A percentile compares a stretch with the other conserved stretches of the same genome.
These are phyloP conservation scores for Starmera quercuum DNA, from an alignment of 805 yeast genomes.

Conservation along the genomic window DNA sequence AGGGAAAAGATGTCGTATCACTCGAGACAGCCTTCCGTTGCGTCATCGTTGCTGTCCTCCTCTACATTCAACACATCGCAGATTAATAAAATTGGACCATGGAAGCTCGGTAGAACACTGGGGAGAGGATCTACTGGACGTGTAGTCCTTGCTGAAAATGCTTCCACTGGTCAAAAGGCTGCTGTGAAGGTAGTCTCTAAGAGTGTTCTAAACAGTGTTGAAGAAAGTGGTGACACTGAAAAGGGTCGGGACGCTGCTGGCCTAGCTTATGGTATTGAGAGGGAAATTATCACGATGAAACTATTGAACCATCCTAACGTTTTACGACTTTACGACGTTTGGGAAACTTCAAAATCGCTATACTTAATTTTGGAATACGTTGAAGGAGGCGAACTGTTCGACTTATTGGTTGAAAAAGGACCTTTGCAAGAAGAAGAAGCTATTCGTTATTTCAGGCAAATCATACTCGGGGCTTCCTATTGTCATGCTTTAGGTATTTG, in stretches of 20 bases:
- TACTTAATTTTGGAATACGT: conserved; percentile 75
- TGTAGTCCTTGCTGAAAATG: conserved; percentile 67
- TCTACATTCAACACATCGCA: conserved; percentile 34
- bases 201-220: conserved; percentile 34
- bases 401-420: conserved; percentile 60
- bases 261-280: conserved; percentile 90
- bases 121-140: conserved; percentile 83
- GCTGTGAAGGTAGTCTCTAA: conserved; percentile 82
- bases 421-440: conserved; percentile 69
- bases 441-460: conserved; percentile 68
- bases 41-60: conserved; percentile 44
- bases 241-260: conserved; percentile 44
- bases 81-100: conserved; percentile 58
- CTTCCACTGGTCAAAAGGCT: conserved; percentile 63
- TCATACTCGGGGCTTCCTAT: conserved; percentile 69
- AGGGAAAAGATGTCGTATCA: conserved; percentile 22
- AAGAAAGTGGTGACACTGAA: conserved; percentile 23
- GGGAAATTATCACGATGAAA: conserved; percentile 97
- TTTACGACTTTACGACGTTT: conserved; percentile 88
- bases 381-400: conserved; percentile 84
- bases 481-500: conserved; percentile 77
- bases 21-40: conserved; percentile 53
- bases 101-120: conserved; percentile 72
- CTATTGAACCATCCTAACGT: conserved; percentile 90
- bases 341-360: conserved; percentile 93